Base-by-base conservation (phyloP, 2,329 filamentous ascomycete genomes). In the Xylaria sp. region DNA sequence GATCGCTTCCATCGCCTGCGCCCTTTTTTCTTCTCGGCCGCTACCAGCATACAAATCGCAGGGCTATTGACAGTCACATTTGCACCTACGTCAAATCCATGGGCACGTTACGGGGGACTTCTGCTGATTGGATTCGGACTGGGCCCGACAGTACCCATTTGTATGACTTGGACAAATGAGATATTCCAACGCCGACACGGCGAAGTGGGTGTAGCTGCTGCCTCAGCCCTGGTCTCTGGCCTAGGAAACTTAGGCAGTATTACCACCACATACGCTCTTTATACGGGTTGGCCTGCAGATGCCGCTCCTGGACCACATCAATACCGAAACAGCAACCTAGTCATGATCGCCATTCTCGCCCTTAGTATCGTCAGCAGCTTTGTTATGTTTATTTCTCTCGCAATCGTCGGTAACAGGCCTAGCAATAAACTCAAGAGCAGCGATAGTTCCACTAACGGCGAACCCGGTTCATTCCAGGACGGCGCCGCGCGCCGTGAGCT, bases 91-190 rank as follows among this genome's bases (percentile, higher is more conserved):
- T 77, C 82, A 42, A 89, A 90, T 74, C 89, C 90, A 44, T 97
- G 93, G 93, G 90, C 92, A 1, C 89, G 93, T 49, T 97, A 97
- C 77, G 93, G 92, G 57, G 94, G 94, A 4, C 87, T 97, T n/a
- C 83, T 97, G 59, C 90, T 97, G 81, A 91, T 97, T 42, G 94
- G 94, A 4, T 97, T 97, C 76, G 94, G 94, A 0, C 89, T 97
- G 1, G 94, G 94, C 1, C 94, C 94, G 3, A 97, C 94, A 0
- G 93, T 97, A 0, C 94, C 94, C 11, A 95, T 95, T 76, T 95
- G 92, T 79, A 97, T 97, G 94, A 91, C 93, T 42, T 97, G 94
- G 94, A 93, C 92, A 38, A 93, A 90, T 71, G 92, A 97, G 80
- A 91, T 97, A 76, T 97, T 97, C 83, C 93, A 97, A 81, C 87